Conservation (phyloP, 768 basidiomycete genomes). For the Calocera cornea region DNA sequence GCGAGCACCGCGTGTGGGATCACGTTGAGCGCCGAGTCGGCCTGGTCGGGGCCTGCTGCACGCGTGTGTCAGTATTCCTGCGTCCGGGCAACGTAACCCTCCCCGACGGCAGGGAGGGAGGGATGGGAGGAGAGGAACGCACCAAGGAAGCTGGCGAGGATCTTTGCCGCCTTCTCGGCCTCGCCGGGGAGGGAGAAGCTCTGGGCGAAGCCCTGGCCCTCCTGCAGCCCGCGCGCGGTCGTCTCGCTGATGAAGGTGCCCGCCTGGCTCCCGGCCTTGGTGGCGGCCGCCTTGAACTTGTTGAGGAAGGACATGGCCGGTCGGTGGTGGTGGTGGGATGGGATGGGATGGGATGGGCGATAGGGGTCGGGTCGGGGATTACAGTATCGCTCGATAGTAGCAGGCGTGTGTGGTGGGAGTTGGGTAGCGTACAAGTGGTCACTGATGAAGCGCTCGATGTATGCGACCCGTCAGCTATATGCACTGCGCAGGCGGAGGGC, state of each 20-base stretch:
- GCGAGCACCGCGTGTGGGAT: slow-evolving; percentile 88
- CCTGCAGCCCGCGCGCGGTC: slow-evolving; percentile 53
- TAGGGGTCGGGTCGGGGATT: too few relatives aligned
- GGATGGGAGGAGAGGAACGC: slow-evolving; percentile 14
- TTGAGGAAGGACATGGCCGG: slow-evolving; percentile 37
- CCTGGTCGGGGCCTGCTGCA: slow-evolving; percentile 71
- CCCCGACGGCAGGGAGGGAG: too few relatives aligned
- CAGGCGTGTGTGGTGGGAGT: too few relatives aligned
- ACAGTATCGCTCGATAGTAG: too few relatives aligned
- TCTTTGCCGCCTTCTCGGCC: slow-evolving; percentile 86
- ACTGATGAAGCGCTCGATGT: too few relatives aligned
- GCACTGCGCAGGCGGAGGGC: too few relatives aligned
- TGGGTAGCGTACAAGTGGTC: too few relatives aligned
- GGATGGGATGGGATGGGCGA: not conserved
- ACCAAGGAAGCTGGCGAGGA: slow-evolving; percentile 85
- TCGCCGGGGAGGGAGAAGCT: slow-evolving; percentile 84
- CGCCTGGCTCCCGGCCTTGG: slow-evolving; percentile 71
- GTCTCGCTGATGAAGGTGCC: slow-evolving; percentile 58
- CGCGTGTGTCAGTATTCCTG: not conserved
- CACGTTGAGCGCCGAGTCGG: slow-evolving; percentile 81
- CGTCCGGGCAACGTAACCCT: slow-evolving; percentile 8
- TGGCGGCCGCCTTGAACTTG: slow-evolving; percentile 66
- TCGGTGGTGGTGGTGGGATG: not conserved
- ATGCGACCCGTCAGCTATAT: too few relatives aligned
- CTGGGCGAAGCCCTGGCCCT: slow-evolving; percentile 65